Base-by-base conservation (phyloP, 768 basidiomycete genomes). In the Pulveroboletus sp. region DNA sequence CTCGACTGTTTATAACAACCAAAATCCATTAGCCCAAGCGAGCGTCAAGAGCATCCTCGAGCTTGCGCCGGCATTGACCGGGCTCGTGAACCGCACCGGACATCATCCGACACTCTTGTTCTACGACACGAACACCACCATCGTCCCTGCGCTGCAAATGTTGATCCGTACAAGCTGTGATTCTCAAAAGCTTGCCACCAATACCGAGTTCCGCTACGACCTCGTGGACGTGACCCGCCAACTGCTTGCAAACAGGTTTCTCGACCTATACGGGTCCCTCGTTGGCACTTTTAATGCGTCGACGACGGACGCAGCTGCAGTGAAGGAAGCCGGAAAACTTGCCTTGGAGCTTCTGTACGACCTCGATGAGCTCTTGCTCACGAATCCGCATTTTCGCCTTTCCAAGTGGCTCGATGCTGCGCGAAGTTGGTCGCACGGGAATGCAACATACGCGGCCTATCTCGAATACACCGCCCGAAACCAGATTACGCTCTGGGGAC, bases 81-180 rank as follows among this genome's bases (percentile, higher is more conserved):
- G 72, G 27, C 56, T 74, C 14, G 65, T 65, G 1, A 67, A 69
- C 44, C 61, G 58, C 18, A 64, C 64, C 3, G 68, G 66, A 11
- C 64, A 61, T 41, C 67, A 67, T 18, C 64, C 71, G 0, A 73
- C 72, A 15, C 35, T 59, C 21, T 46, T 73, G 6, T 66, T 66
- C 28, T 74, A 74, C 33, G 64, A 74, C 50, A 72, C 72, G 1
- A 59, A 71, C 57, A 58, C 61, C 1, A 87, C 88, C 6, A 78
- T 94, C 38, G 80, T 90, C 10, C 86, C 91, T 1, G 83, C 91
- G 0, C 71, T 95, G 32, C 78, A 81, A 47, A 91, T 89, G 3
- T 69, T 97, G 2, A 70, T 77, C 5, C 73, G 67, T 31, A 58
- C 63, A 45, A 42, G 62, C 55, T 4, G 51, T n/a, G n/a, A 44